Evolutionary conservation across 192 early-diverging fungal genomes (phyloP), one percentile per base, ranked within the genome.

Genomic region (Umbelopsis sp.): DNA sequence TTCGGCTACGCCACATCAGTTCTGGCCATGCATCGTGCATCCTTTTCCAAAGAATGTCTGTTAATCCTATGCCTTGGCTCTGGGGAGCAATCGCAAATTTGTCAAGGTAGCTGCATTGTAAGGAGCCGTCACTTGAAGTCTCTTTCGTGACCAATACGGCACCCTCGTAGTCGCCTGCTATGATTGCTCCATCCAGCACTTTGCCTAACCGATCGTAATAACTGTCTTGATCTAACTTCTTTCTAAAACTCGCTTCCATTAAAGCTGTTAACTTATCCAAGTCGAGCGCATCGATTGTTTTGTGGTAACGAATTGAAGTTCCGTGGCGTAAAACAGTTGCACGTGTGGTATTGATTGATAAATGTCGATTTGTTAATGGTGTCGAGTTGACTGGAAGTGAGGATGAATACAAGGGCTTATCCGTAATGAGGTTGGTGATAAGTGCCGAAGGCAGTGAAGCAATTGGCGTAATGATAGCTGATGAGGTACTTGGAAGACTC

Each of bases 81-180:
- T 84, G 84, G 1, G 95, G 97, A 2, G 88, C 83, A 17, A 97
- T 93, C 0, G 93, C 92, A 81, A 97, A 96, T 72, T 98, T 98
- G 84, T 98, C 97, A 24, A 98, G 77, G 69, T 98, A 98, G 24
- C 80, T 67, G 14, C 72, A 66, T 7, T 50, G 20, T 21, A 24
- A 56, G 11, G 45, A 20, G n/a, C 65, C 68, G 12, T 73, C 65
- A 56, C 53, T 52, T 17, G 29, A 52, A 20, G 54, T 69, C 73
- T 96, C 95, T 25, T 82, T 69, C 0, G 96, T 97, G 34, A 96
- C 88, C 17, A 97, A 84, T 0, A 91, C 92, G 0, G 95, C 96
- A 25, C 97, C 97, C 74, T 94, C 86, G 79, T 98, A 98, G 69
- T 95, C 93, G 7, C 95, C 97, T 0, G 93, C 93, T 34, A 98